Evolutionary conservation across 805 yeast species (phyloP), one percentile per base, ranked within the genome.

Genomic region (Teunomyces pallodes): DNA sequence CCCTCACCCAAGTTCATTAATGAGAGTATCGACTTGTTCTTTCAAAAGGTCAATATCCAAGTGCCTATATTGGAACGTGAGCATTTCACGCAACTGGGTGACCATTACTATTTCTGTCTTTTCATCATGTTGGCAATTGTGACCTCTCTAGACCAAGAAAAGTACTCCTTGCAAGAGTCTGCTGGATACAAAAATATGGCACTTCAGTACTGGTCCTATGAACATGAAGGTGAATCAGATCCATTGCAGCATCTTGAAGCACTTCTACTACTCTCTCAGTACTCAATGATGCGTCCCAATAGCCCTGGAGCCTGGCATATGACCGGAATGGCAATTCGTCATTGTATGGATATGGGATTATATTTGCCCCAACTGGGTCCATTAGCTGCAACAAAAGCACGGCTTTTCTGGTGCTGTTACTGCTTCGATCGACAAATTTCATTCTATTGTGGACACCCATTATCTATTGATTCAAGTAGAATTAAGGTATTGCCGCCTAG

Each of bases 321-420:
- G 14, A 26, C 26, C n/a, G 41, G 41, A 8, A 26, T 9, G 9
- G 14, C 29, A 10, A 13, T n/a, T 10, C 41, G 41, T 4, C 30
- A 20, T 5, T 38, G 41, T 13, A 38, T 38, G 41, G 30, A 38
- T 13, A 38, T 38, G 41, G 41, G 41, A 5, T 38, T 38, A 14
- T 38, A 38, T 26, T 7, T 13, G 30, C 9, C 13, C 10, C 41
- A 17, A 13, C 14, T 12, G 16, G 41, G 41, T 7, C 41, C 41
- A 1, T 24, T 38, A 5, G 41, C 41, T 20, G 30, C 9, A 7
- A 24, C 41, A 5, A 38, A 24, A 26, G 14, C 12, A 5, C 27
- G 41, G 14, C 41, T 38, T 10, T 38, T 38, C n/a, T 38, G 41
- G 41, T 38, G 41, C 26, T 38, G 41, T 24, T 38, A 20, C 41